Conservation (phyloP, 1,139 yeast species). For the Lodderomyces jiufengensis region DNA sequence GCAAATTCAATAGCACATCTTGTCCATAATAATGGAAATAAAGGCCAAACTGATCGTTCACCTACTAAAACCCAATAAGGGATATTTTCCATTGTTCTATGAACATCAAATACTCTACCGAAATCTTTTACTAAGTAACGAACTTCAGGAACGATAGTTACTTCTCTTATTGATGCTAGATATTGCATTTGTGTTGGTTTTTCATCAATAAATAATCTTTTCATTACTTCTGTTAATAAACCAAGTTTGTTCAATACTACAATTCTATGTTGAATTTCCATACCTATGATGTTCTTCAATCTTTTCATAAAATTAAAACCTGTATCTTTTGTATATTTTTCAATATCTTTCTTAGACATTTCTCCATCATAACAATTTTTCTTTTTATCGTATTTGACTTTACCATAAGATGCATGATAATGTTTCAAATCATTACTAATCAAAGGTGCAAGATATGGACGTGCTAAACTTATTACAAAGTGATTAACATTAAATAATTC, state of each 20-base stretch:
- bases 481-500: conserved; percentile 93
- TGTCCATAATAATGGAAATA: conserved; percentile 79
- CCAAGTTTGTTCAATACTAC: conserved; percentile 79
- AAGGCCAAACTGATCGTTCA: conserved; percentile 92
- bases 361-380: conserved; percentile 8
- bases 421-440: conserved; percentile 80
- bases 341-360: conserved; percentile 16
- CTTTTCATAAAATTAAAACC: conserved; percentile 33
- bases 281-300: conserved; percentile 35
- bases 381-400: conserved; percentile 22
- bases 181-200: conserved; percentile 66
- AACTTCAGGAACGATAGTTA: conserved; percentile 87
- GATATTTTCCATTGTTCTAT: conserved; percentile 64
- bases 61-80: conserved; percentile 92
- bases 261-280: conserved; percentile 81
- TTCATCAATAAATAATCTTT: conserved; percentile 82
- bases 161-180: conserved; percentile 56
- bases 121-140: conserved; percentile 65
- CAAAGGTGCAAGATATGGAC: conserved; percentile 90
- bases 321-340: conserved; percentile 28
- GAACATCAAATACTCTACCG: conserved; percentile 72
- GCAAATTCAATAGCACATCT: conserved; percentile 90
- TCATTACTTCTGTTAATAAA: conserved; percentile 63
- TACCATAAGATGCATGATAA: conserved; percentile 34
- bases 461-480: conserved; percentile 81